Evolutionary conservation across 352 stramenopile genomes (phyloP).

Genomic region (Nothophytophthora sp.): DNA sequence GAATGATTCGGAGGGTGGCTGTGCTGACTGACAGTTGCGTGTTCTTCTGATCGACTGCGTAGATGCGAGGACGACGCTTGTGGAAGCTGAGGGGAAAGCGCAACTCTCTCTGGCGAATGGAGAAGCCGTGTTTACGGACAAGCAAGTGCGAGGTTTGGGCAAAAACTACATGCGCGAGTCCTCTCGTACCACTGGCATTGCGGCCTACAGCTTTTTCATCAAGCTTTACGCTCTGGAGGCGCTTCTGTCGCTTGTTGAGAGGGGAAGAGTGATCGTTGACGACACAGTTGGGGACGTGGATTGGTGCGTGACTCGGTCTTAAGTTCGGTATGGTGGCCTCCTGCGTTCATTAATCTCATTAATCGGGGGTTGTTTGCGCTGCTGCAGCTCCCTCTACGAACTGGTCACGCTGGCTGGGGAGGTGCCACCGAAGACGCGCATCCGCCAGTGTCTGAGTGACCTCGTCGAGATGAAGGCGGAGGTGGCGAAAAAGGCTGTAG

Average conservation of each 20-base stretch:
- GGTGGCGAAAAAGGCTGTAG: constrained; percentile 59
- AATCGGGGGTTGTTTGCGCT: not conserved
- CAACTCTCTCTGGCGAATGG: constrained; percentile 35
- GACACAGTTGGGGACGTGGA: constrained; percentile 25
- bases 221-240: constrained; percentile 71
- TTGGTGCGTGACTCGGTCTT: no score
- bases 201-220: constrained; percentile 86
- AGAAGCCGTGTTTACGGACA: constrained; percentile 77
- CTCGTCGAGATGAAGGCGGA: constrained; percentile 53
- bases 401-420: constrained; percentile 47
- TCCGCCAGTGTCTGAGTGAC: constrained; percentile 60
- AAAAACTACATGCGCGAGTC: constrained; percentile 88
- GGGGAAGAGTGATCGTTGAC: constrained; percentile 28
- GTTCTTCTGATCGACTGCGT: not conserved
- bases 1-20: no score
- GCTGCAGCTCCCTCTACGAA: constrained; percentile 32
- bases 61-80: constrained; percentile 48
- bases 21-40: no score
- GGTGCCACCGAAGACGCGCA: constrained; percentile 29
- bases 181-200: constrained; percentile 52
- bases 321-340: no score
- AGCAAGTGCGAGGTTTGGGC: constrained; percentile 63
- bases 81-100: constrained; percentile 37
- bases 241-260: constrained; percentile 41
- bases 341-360: no score